Base-by-base conservation (phyloP, 306 rosid genomes). In the Acmispon strigosus region DNA sequence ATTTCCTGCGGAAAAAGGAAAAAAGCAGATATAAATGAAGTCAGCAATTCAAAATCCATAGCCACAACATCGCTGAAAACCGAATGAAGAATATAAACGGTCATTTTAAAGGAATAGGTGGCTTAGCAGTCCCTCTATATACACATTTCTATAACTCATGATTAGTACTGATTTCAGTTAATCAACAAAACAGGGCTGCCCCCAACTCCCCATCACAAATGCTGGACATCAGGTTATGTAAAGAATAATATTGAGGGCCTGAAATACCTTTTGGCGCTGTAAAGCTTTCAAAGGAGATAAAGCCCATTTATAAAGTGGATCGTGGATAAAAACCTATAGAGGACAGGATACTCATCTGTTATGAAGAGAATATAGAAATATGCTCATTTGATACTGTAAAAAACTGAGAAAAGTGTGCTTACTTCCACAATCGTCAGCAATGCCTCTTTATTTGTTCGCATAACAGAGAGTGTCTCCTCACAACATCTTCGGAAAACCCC, bases 401-500 rank as follows among this genome's bases (percentile, higher is more conserved):
- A 75, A 59, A 49, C 16, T 20, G 43, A 57, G 55, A 12, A 7
- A 44, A 47, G 52, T 70, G 66, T 56, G 56, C 79, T 67, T 88
- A 93, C 98, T 73, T 93, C 96, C 62, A 93, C 66, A 67, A 90
- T 93, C 24, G 98, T 93, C 77, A 93, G 80, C 70, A 93, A 79
- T 44, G 98, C 98, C 75, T 87, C 97, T 83, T 90, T 90, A 82
- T 93, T 93, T 51, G 94, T 86, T 73, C 97, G 84, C 98, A 93
- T 93, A 52, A 93, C 96, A 37, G 92, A 93, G 24, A 93, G 90
- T 17, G 98, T 93, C 86, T 93, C 95, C 86, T 90, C 97, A 1
- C 97, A 93, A 79, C 98, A 93, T 84, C 97, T 86, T 76, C 96
- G 85, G 84, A 90, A 93, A 83, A 93, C 96, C 47, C 98, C 98